Base-by-base conservation (phyloP, 2,329 filamentous ascomycete genomes). In the Penicillium sp. region DNA sequence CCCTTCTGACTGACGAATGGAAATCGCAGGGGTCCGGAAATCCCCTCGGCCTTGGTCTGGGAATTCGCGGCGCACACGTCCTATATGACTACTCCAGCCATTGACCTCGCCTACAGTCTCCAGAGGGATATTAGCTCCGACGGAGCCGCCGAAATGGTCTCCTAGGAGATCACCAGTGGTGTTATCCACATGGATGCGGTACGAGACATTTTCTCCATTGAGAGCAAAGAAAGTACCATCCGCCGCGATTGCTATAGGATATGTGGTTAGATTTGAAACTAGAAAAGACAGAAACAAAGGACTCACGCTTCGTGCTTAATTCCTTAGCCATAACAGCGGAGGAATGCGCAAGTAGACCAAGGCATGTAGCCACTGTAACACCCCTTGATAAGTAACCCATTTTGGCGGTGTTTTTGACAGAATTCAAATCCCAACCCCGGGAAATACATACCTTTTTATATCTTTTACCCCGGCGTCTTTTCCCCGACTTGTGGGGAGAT, bases 41-140 rank as follows among this genome's bases (percentile, higher is more conserved):
- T 88, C 86, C 16, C 85, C 85, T 8, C 85, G 79, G 1, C 86
- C 85, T 5, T 85, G 74, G 58, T 88, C 85, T 2, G 86, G 86
- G 53, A 86, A 87, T 66, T 88, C 86, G 29, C 86, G 81, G 16
- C 83, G 79, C 16, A 80, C 68, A 41, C 82, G 83, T 11, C 79
- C 80, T 36, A 79, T 70, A 48, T 76, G 66, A 33, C 79, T 72
- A 36, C 79, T 75, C 85, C 85, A 88, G 44, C 86, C 86, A 19
- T 78, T 68, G 4, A 70, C 62, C 1, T 64, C 60, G 10, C 76
- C 54, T 0, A 58, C 69, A 4, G 61, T 67, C 38, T 78, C 74
- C 1, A 76, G 73, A 0, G 79, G 77, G 2, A 81, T 75, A 16
- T 82, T 78, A 49, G 86, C 85, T 2, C 78, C 79, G 3, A 81